Evolutionary conservation across 169 alveolate species (phyloP).

Genomic region (Cardiosporidium cionae): DNA sequence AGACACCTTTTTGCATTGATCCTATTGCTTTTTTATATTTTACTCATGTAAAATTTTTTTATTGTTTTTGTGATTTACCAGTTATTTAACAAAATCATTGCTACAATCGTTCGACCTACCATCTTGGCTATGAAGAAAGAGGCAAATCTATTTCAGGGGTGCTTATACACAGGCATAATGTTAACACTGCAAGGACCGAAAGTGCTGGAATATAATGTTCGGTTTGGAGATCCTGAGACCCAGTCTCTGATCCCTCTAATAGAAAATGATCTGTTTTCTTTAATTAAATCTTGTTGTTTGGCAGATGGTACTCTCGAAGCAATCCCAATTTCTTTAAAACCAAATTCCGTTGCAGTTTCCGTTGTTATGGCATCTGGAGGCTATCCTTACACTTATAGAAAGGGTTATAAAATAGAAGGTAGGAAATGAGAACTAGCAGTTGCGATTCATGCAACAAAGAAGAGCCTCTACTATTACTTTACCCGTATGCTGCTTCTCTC

Average conservation of each 20-base stretch:
- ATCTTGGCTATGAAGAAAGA: conserved; percentile 30
- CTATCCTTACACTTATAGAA: neutral
- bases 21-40: too few relatives aligned
- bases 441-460: too few relatives aligned
- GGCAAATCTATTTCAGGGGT: conserved; percentile 30
- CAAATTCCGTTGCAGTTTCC: neutral
- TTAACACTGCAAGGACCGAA: conserved; percentile 16
- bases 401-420: neutral
- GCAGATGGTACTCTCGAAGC: neutral
- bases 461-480: neutral
- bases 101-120: conserved; percentile 18
- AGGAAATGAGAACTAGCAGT: too few relatives aligned
- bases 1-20: too few relatives aligned
- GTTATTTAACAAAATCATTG: neutral
- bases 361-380: neutral
- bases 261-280: conserved; percentile 16
- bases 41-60: neutral
- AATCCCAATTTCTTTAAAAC: neutral
- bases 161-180: conserved; percentile 21
- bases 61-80: neutral
- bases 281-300: too few relatives aligned
- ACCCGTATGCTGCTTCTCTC: neutral
- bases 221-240: conserved; percentile 48
- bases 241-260: conserved; percentile 32
- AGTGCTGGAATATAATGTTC: conserved; percentile 39